Conservation (phyloP, 441 rosid species). For the Capsella rubella region DNA sequence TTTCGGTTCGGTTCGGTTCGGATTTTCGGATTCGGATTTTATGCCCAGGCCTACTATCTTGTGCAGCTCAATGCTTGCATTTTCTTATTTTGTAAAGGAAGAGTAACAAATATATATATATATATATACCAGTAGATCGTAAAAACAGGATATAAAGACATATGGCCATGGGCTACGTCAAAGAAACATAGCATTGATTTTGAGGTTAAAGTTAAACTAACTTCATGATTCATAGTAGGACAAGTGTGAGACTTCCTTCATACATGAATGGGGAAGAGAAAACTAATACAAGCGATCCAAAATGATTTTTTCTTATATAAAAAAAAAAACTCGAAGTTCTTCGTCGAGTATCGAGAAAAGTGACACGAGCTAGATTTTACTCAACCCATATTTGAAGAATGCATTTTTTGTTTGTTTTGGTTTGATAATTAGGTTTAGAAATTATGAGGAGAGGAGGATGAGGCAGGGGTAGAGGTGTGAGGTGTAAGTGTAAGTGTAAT, state of each 20-base stretch:
- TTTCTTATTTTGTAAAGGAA: background rate
- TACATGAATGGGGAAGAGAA: background rate
- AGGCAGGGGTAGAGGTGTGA: constrained; percentile 24
- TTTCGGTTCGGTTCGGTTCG: no score
- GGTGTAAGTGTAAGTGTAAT: constrained; percentile 11
- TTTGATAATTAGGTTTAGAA: constrained; percentile 15
- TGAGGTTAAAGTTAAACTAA: no score
- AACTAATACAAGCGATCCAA: background rate
- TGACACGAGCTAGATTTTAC: background rate
- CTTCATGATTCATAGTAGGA: background rate
- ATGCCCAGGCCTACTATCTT: no score
- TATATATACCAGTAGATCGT: no score
- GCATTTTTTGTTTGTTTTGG: background rate
- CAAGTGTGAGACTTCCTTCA: background rate
- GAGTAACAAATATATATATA: no score
- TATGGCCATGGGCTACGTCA: no score
- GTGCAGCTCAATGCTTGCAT: constrained; percentile 14
- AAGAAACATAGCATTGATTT: no score
- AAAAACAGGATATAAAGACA: no score
- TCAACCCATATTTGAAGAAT: background rate
- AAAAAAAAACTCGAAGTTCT: constrained; percentile 25
- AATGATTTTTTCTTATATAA: no score
- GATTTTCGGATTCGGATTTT: no score
- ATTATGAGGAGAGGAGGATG: constrained; percentile 38
- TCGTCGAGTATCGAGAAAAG: constrained; percentile 37